Conservation (phyloP, 208 protist species). For the Crithidia bombi region DNA sequence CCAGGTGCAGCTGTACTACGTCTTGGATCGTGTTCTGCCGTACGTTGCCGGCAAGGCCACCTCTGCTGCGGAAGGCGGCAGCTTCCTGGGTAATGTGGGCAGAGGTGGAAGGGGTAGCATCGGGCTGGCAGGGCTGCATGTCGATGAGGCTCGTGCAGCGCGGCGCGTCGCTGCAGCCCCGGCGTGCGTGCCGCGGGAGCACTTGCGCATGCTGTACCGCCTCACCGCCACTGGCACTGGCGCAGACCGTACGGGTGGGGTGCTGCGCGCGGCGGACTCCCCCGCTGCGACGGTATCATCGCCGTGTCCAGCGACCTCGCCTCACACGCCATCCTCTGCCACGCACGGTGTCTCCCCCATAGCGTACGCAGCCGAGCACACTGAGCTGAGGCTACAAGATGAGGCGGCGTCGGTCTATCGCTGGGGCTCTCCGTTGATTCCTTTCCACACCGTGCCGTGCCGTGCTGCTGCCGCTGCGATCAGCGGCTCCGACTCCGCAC, state of each 20-base stretch:
- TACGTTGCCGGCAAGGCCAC: background rate
- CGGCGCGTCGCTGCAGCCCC: conserved; percentile 17
- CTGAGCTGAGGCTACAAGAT: conserved; percentile 1
- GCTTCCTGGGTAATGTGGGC: background rate
- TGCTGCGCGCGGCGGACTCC: background rate
- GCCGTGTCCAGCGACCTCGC: background rate
- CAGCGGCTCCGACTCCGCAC: conserved; percentile 3
- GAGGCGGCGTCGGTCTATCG: conserved; percentile 6
- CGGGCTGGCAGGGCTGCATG: background rate
- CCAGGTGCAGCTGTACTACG: conserved; percentile 50
- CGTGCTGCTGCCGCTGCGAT: background rate
- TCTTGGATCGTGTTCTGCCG: conserved; percentile 33
- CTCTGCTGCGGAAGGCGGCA: background rate
- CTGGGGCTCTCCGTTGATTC: conserved; percentile 23
- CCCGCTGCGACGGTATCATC: background rate
- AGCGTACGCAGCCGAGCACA: background rate
- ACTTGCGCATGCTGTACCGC: conserved; percentile 30
- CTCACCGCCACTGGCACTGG: conserved; percentile 15
- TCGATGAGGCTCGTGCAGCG: background rate
- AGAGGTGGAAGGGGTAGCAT: background rate
- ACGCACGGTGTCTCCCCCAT: background rate
- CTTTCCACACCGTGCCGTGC: conserved; percentile 29
- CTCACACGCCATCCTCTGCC: background rate
- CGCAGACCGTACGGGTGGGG: background rate
- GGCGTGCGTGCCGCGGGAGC: conserved; percentile 28